phyloP scores from a whole-genome alignment of 257 asterid species.

The Apocynum venetum region DNA sequence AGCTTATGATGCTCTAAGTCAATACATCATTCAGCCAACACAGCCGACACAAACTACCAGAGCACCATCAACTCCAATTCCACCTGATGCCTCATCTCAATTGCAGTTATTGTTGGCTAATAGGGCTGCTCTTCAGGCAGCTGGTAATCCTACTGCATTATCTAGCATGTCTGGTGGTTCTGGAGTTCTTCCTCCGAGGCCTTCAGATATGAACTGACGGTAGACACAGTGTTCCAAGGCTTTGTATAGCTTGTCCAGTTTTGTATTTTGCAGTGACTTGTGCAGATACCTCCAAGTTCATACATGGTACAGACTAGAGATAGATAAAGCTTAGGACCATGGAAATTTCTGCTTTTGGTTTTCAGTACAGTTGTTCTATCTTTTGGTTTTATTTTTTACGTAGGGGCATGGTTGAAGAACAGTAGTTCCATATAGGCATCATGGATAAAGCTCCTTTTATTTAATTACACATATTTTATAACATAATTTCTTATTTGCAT shows the following conservation, averaged over 20 bases:
- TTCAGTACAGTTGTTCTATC: background rate
- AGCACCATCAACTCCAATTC: constrained; percentile 29
- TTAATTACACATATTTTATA: background rate
- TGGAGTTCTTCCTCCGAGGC: constrained; percentile 23
- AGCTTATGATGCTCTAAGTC: constrained; percentile 54
- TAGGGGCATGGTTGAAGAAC: background rate
- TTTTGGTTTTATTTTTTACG: background rate
- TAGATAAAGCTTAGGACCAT: background rate
- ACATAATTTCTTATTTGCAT: background rate
- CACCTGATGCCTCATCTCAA: constrained; percentile 26
- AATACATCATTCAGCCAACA: constrained; percentile 38
- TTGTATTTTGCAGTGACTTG: background rate
- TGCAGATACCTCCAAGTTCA: background rate
- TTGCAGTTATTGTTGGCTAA: constrained; percentile 30
- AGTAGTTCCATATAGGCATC: background rate
- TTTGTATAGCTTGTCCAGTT: constrained; percentile 7
- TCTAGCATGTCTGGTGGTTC: constrained; percentile 24
- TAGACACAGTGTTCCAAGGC: background rate
- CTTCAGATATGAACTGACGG: constrained; percentile 31
- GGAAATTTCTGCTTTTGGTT: background rate
- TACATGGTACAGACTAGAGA: background rate
- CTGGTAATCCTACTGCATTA: constrained; percentile 17
- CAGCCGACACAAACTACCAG: constrained; percentile 41
- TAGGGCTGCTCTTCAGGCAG: constrained; percentile 20
- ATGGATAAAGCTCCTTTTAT: background rate